Evolutionary conservation across 768 basidiomycete species (phyloP), one percentile per base, ranked within the genome.

Genomic region (Lactarius sanguifluus): DNA sequence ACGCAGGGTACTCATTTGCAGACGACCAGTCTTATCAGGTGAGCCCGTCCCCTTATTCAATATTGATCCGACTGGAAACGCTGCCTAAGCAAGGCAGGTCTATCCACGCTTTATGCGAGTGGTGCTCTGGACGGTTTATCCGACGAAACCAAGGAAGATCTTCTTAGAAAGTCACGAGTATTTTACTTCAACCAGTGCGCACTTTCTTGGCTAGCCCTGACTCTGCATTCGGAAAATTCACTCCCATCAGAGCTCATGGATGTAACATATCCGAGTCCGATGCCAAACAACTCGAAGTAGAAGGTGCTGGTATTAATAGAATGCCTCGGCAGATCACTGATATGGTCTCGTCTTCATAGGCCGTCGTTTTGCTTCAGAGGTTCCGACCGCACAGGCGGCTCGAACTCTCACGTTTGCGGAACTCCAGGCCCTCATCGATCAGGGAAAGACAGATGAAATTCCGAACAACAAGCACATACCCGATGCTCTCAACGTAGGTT

Each of bases 381-480:
- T 15, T 9, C 10, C 58, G 20, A 23, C 8, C 3, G 34, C 8
- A 32, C 55, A 61, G 41, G 32, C 28, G 20, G 43, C 78, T n/a
- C 82, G 76, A 18, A 75, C 81, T 32, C 77, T 92, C 65, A 85
- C 85, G 0, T 88, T 93, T 69, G 79, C 83, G 1, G 86, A 92
- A 74, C 76, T 93, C 61, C 85, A 90, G 71, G 80, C 80, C 41
- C 78, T 93, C 65, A 89, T 93, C 65, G 85, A 90, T 71, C 79
- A 87, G 23, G 91, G 90, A 20, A 85, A 81, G 68, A 83, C 85
- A 4, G 88, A 90, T 69, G 77, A 86, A 73, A 91, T 93, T 43
- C 91, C 91, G 1, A 89, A 92, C 71, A 93, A 92, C 73, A 90
- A 86, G 70, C 66, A 81, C 62, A 90, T 93, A 55, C 85, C 88